These are phyloP conservation scores for Hypoxylon crocopeplum DNA, from an alignment of 495 filamentous ascomycete genomes.

Conservation along the genomic window DNA sequence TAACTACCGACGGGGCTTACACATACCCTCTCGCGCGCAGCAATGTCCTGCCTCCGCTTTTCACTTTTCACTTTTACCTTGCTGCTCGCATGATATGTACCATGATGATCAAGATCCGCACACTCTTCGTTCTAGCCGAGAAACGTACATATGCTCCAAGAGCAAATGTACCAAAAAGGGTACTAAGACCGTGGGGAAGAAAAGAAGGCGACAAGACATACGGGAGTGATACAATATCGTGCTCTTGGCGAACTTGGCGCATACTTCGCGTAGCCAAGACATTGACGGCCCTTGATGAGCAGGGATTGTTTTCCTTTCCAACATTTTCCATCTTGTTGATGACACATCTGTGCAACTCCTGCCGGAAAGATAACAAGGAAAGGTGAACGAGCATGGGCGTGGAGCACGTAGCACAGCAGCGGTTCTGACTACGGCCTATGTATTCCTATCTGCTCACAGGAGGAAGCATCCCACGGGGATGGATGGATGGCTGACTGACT, in stretches of 20 bases:
- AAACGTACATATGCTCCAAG: slow-evolving; percentile 12
- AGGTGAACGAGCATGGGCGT: background rate
- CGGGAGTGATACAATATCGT: slow-evolving; percentile 36
- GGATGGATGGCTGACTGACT: background rate
- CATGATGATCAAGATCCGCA: slow-evolving; percentile 25
- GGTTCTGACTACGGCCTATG: slow-evolving; percentile 1
- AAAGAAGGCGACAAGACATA: slow-evolving; percentile 17
- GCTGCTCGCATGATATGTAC: slow-evolving; percentile 6
- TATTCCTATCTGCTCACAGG: background rate
- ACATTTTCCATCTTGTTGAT: slow-evolving; percentile 13
- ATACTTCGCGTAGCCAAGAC: slow-evolving; percentile 38
- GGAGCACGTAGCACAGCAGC: slow-evolving; percentile 27
- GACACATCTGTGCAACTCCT: slow-evolving; percentile 32
- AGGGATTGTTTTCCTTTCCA: slow-evolving; percentile 37
- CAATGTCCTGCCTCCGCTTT: slow-evolving; percentile 17
- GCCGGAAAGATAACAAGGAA: slow-evolving; percentile 30
- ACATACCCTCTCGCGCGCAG: slow-evolving; percentile 7
- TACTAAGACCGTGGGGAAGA: slow-evolving; percentile 23
- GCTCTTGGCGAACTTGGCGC: slow-evolving; percentile 40
- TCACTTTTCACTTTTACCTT: background rate
- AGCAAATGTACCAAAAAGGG: background rate
- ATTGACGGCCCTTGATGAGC: slow-evolving; percentile 26
- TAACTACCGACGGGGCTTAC: slow-evolving; percentile 40
- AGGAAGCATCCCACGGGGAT: background rate
- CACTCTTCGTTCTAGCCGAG: slow-evolving; percentile 29